Evolutionary conservation across 108 stramenopile species (phyloP), one percentile per base, ranked within the genome.

Genomic region (Nitzschia sp.): DNA sequence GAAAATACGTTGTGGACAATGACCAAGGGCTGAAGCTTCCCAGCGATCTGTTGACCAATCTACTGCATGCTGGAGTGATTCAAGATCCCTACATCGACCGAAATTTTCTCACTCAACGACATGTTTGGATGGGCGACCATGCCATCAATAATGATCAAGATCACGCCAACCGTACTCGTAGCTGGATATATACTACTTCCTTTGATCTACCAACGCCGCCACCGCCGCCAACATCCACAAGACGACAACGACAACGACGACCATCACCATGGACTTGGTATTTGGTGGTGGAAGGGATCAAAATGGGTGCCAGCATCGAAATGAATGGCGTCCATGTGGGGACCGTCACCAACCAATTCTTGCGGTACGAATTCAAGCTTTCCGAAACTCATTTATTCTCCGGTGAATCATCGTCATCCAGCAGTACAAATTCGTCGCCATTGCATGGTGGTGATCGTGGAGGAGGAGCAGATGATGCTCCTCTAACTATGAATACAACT

Each of bases 291-390:
- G 82, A 83, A 53, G 75, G 82, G 17, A 76, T 83, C 53, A 79
- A 83, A 68, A 83, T 83, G 82, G 82, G 82, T 36, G 82, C 82
- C 28, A n/a, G 28, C 22, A 47, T 83, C 45, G 22, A 1, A 17
- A 17, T 71, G 0, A 79, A 83, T 67, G 65, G 58, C 17, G 32
- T 53, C 1, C 8, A 19, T 2, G 25, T 83, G n/a, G 78, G 71
- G n/a, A 65, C 60, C 27, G 75, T 52, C n/a, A 72, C 66, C 2
- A 54, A 83, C 72, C 82, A 83, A 50, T 83, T 83, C 44, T 50
- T 79, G 1, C 74, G 82, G 1, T 76, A 76, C 38, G 34, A 33
- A 8, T 68, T 73, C 30, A 29, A 27, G 48, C 0, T 80, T 8
- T 16, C 36, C 25, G 1, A 41, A 17, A 2, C 28, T 13, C 3